phyloP scores from a whole-genome alignment of 1,139 yeast genomes.

The Blastobotrys capitulatus region DNA sequence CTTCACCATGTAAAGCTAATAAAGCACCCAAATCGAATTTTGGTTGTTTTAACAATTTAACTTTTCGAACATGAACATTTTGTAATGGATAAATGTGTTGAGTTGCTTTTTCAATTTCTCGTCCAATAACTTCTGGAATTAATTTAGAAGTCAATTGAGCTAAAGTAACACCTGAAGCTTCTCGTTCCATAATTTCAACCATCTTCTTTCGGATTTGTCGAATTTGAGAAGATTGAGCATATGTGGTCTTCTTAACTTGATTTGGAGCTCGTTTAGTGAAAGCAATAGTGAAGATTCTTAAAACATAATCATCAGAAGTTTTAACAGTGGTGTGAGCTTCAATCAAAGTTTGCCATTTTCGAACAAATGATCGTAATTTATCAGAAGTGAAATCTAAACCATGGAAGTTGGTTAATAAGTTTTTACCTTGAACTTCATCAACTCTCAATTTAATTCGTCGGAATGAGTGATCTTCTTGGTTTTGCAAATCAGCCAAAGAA shows the following conservation, averaged over 20 bases:
- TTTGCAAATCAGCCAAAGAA: slow-evolving; percentile 84
- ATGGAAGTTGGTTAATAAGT: slow-evolving; percentile 92
- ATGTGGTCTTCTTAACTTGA: slow-evolving; percentile 87
- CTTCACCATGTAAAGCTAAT: slow-evolving; percentile 89
- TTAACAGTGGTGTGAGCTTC: slow-evolving; percentile 90
- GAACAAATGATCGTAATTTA: slow-evolving; percentile 83
- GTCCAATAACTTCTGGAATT: slow-evolving; percentile 87
- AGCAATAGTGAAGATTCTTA: slow-evolving; percentile 85
- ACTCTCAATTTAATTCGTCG: slow-evolving; percentile 86
- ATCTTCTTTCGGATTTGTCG: slow-evolving; percentile 84
- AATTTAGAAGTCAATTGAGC: slow-evolving; percentile 85
- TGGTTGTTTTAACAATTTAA: slow-evolving; percentile 86
- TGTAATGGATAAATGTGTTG: slow-evolving; percentile 83
- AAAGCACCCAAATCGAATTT: slow-evolving; percentile 86
- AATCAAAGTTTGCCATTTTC: slow-evolving; percentile 91
- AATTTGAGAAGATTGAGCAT: slow-evolving; percentile 87
- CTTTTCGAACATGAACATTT: slow-evolving; percentile 89
- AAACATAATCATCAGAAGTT: slow-evolving; percentile 86
- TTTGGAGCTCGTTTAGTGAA: slow-evolving; percentile 88
- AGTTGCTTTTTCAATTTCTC: slow-evolving; percentile 84
- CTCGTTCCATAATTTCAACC: slow-evolving; percentile 80
- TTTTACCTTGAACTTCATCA: slow-evolving; percentile 91
- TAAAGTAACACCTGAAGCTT: slow-evolving; percentile 76
- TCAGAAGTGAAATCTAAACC: slow-evolving; percentile 89
- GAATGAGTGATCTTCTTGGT: slow-evolving; percentile 89